These are phyloP conservation scores for Beauveria varroae DNA, from an alignment of 2,329 filamentous ascomycete genomes.

Conservation along the genomic window DNA sequence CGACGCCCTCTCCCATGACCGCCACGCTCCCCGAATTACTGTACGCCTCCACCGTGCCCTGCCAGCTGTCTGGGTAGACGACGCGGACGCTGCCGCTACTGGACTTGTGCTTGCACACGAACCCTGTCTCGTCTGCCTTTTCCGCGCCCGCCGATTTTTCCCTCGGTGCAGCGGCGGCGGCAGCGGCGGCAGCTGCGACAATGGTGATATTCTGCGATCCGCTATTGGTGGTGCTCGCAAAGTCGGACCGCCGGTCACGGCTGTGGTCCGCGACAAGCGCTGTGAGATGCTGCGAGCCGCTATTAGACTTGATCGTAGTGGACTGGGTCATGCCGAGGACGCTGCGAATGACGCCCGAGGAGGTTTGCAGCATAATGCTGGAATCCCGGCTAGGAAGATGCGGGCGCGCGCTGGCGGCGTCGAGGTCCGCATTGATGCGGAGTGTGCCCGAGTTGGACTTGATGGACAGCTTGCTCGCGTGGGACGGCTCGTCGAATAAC, in stretches of 20 bases:
- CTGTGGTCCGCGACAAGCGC: background rate
- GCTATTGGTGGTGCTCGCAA: background rate
- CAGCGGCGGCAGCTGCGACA: background rate
- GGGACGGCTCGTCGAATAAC: background rate
- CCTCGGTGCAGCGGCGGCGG: no score
- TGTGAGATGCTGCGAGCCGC: background rate
- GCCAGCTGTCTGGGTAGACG: background rate
- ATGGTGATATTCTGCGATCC: background rate
- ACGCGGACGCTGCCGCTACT: background rate
- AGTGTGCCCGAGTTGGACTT: background rate
- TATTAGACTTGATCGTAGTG: background rate
- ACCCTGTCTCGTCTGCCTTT: background rate
- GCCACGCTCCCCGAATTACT: background rate
- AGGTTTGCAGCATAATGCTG: background rate
- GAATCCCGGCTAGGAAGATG: background rate
- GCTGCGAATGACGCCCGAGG: background rate
- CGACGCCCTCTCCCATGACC: background rate
- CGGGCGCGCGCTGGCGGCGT: background rate
- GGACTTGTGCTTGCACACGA: background rate
- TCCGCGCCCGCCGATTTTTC: background rate
- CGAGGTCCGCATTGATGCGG: background rate
- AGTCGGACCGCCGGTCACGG: background rate
- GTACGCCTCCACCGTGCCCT: background rate
- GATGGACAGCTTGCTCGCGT: background rate
- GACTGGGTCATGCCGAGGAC: background rate